Evolutionary conservation across 1,139 yeast genomes (phyloP).

Genomic region (Sugiyamaella novakii): DNA sequence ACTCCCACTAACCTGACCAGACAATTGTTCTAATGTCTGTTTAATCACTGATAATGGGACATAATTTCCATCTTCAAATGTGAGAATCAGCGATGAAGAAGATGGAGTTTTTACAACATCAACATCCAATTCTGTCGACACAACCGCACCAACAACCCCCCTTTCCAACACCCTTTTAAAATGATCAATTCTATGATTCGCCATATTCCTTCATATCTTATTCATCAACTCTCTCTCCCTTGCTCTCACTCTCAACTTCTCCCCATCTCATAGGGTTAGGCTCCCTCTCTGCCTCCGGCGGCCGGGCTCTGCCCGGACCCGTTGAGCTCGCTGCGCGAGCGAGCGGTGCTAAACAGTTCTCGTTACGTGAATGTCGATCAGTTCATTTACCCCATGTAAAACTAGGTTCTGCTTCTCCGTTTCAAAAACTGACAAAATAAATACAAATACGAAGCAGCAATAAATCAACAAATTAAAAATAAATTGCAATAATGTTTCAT

Average conservation of each 20-base stretch:
- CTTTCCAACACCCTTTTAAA: constrained; percentile 10
- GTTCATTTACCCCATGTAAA: constrained; percentile 20
- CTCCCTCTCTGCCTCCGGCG: constrained; percentile 10
- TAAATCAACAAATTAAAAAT: too few relatives aligned
- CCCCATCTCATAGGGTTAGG: constrained; percentile 8
- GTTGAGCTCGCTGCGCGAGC: constrained; percentile 16
- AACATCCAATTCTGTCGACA: background rate
- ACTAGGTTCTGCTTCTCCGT: too few relatives aligned
- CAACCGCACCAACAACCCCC: constrained; percentile 1
- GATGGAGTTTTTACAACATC: background rate
- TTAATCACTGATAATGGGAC: constrained; percentile 21
- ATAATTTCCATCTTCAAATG: constrained; percentile 16
- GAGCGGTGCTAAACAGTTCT: background rate
- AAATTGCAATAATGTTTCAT: too few relatives aligned
- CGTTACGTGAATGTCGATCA: constrained; percentile 6
- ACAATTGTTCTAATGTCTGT: constrained; percentile 11
- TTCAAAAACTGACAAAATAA: too few relatives aligned
- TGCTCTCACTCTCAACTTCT: background rate
- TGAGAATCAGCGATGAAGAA: constrained; percentile 16
- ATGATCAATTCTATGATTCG: constrained; percentile 13
- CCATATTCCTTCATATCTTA: constrained; percentile 1
- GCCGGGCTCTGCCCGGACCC: constrained; percentile 15
- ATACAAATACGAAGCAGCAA: too few relatives aligned
- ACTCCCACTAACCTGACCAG: background rate
- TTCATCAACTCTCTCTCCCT: background rate